Conservation (phyloP, 768 basidiomycete species). For the Tulasnella sp. region DNA sequence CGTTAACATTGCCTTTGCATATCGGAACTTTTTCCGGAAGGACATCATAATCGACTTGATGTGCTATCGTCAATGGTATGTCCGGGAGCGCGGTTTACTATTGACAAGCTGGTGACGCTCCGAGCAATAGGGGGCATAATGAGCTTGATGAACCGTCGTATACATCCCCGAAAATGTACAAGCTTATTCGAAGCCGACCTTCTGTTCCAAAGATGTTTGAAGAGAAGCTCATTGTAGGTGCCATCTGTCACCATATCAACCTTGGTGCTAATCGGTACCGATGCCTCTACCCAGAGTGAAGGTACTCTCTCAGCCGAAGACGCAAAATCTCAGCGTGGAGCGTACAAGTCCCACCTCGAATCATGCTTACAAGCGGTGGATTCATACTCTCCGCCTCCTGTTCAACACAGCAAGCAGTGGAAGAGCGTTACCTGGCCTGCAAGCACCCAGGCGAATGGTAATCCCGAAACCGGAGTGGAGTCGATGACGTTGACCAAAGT, state of each 20-base stretch:
- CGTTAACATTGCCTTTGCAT: constrained; percentile 83
- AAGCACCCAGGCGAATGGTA: constrained; percentile 47
- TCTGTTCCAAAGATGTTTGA: constrained; percentile 83
- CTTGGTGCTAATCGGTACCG: not conserved
- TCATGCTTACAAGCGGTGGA: constrained; percentile 52
- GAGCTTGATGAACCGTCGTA: constrained; percentile 83
- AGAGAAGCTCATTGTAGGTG: constrained; percentile 64
- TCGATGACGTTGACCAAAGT: constrained; percentile 51
- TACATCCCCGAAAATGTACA: constrained; percentile 89
- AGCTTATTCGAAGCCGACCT: constrained; percentile 70
- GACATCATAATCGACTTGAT: constrained; percentile 87
- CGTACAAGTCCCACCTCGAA: constrained; percentile 64
- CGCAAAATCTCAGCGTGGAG: constrained; percentile 50
- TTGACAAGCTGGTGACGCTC: not conserved
- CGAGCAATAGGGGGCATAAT: constrained; percentile 68
- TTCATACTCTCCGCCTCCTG: constrained; percentile 48
- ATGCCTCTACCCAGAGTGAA: constrained; percentile 42
- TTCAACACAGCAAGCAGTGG: constrained; percentile 72
- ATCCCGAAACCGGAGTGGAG: constrained; percentile 67
- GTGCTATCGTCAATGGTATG: constrained; percentile 79
- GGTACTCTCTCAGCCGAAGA: constrained; percentile 51
- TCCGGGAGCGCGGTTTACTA: not conserved
- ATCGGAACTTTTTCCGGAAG: constrained; percentile 82
- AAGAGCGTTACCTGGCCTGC: constrained; percentile 57
- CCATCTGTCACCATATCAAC: not conserved